These are phyloP conservation scores for Agastache rugosa DNA, from an alignment of 257 asterid species.

Conservation along the genomic window DNA sequence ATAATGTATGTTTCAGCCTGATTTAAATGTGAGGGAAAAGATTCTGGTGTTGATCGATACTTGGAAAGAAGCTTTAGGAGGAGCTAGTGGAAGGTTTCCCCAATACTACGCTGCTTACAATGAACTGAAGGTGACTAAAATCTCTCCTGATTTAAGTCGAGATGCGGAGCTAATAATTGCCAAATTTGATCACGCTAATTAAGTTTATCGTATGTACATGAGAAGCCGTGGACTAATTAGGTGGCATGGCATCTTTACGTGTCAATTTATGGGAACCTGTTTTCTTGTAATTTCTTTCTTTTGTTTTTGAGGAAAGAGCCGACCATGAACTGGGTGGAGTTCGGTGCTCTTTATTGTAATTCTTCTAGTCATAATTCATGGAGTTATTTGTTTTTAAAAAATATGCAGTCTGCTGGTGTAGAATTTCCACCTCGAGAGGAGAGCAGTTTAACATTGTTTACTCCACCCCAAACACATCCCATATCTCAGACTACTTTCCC, in stretches of 20 bases:
- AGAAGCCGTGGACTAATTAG: neutral
- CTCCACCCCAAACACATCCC: conserved; percentile 85
- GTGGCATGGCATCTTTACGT: neutral
- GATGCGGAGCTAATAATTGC: neutral
- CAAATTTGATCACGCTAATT: neutral
- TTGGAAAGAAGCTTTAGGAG: conserved; percentile 95
- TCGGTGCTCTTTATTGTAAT: neutral
- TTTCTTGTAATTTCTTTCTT: neutral
- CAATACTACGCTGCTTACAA: conserved; percentile 85
- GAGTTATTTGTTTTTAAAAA: conserved; percentile 18
- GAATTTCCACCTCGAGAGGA: conserved; percentile 91
- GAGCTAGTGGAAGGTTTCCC: conserved; percentile 78
- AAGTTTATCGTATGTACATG: neutral
- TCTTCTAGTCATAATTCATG: conserved; percentile 16
- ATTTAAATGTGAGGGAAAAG: conserved; percentile 91
- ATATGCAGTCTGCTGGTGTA: conserved; percentile 75
- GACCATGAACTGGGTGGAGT: neutral
- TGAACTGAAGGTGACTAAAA: conserved; percentile 75
- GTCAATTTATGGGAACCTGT: neutral
- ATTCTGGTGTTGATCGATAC: conserved; percentile 77
- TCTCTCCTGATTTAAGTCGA: neutral
- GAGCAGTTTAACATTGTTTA: conserved; percentile 69
- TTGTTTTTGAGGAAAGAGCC: neutral
- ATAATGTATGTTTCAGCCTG: conserved; percentile 64
- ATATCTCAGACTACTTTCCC: conserved; percentile 50